These are phyloP conservation scores for Salix suchowensis DNA, from an alignment of 345 rosid species.

Conservation along the genomic window DNA sequence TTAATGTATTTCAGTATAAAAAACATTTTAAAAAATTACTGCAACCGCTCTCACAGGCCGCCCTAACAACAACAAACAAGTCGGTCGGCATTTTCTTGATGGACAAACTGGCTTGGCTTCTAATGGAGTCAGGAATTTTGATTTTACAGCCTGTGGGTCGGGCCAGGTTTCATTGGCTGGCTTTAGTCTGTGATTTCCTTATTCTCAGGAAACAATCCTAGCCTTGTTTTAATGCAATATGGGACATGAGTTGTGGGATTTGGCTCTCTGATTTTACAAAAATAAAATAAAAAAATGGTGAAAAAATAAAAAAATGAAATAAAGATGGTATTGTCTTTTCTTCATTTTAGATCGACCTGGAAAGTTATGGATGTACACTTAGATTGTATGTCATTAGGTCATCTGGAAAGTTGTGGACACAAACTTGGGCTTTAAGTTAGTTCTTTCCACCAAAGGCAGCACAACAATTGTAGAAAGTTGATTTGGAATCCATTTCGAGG, in stretches of 20 bases:
- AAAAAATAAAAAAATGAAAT: neutral
- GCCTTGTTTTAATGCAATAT: neutral
- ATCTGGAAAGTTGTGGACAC: neutral
- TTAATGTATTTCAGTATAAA: no score
- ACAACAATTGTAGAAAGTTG: neutral
- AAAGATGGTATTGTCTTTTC: neutral
- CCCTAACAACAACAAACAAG: neutral
- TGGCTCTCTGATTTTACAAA: neutral
- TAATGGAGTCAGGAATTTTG: conserved; percentile 7
- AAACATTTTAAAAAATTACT: no score
- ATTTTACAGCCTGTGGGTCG: conserved; percentile 21
- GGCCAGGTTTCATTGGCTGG: neutral
- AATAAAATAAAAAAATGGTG: neutral
- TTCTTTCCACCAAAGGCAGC: neutral
- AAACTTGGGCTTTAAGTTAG: neutral
- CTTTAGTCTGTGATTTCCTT: neutral
- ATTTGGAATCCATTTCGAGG: neutral
- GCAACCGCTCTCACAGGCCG: no score
- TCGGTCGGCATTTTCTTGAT: conserved; percentile 24
- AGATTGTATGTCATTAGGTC: neutral
- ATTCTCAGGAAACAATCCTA: neutral
- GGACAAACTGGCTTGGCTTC: conserved; percentile 30
- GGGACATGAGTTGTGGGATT: neutral
- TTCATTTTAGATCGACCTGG: neutral
- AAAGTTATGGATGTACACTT: conserved; percentile 1